These are phyloP conservation scores for Cucurbita argyrosperma DNA, from an alignment of 306 rosid genomes.

Conservation along the genomic window DNA sequence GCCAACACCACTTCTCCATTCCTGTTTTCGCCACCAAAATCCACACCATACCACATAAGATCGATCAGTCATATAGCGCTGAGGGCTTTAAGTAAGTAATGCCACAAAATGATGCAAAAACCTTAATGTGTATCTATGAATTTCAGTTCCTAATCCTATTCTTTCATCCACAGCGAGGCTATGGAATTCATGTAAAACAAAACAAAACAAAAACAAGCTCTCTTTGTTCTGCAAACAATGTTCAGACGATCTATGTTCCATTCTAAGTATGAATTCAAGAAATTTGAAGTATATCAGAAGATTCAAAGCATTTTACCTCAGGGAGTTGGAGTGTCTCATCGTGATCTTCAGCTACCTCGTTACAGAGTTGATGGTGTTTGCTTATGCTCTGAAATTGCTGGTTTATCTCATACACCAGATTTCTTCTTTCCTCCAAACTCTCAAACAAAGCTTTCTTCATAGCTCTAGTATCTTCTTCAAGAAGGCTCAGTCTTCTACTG, in stretches of 20 bases:
- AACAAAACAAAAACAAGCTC: background rate
- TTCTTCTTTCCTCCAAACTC: conserved; percentile 20
- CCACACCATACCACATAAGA: background rate
- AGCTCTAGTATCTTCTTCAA: conserved; percentile 34
- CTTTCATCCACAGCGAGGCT: background rate
- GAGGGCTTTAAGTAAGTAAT: background rate
- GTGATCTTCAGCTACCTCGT: background rate
- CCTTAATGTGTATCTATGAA: background rate
- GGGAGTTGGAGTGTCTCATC: background rate
- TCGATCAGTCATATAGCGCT: background rate
- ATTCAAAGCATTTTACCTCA: background rate
- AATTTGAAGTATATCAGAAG: background rate
- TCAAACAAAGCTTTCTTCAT: conserved; percentile 21
- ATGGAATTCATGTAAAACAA: background rate
- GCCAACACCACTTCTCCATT: background rate
- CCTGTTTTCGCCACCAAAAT: background rate
- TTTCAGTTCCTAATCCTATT: background rate
- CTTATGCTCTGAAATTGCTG: conserved; percentile 1
- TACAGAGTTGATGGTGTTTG: background rate
- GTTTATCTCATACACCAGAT: conserved; percentile 12
- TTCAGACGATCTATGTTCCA: too few relatives aligned
- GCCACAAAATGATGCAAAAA: background rate
- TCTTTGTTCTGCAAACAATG: too few relatives aligned
- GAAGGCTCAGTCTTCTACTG: conserved; percentile 16
- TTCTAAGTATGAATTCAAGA: background rate